phyloP scores from a whole-genome alignment of 768 basidiomycete species.

The Macrolepiota fuliginosa region DNA sequence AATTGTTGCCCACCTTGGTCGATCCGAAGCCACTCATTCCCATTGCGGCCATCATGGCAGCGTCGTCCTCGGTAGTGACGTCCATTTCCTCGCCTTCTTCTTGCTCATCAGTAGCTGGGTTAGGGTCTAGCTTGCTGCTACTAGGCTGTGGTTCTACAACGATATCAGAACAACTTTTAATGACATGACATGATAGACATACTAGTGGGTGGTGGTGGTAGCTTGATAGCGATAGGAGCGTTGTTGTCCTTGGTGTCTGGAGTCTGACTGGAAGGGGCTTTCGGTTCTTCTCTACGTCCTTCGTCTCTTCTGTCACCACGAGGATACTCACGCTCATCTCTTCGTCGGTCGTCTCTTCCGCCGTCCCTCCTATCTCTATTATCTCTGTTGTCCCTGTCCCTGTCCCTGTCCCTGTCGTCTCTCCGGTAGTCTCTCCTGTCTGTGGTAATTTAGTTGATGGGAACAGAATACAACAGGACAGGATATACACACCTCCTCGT shows the following conservation, averaged over 20 bases:
- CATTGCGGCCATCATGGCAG: slow-evolving; percentile 88
- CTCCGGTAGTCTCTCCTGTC: slow-evolving; percentile 9
- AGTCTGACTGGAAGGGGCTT: slow-evolving; percentile 34
- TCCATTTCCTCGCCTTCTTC: slow-evolving; percentile 53
- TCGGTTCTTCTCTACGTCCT: slow-evolving; percentile 28
- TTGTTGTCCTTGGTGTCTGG: slow-evolving; percentile 32
- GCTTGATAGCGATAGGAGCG: slow-evolving; percentile 18
- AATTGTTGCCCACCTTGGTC: slow-evolving; percentile 64
- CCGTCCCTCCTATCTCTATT: slow-evolving; percentile 32
- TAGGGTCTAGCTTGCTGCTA: slow-evolving; percentile 36
- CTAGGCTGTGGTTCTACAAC: neutral
- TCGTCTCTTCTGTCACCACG: slow-evolving; percentile 31
- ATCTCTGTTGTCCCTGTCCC: slow-evolving; percentile 33
- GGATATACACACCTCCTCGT: neutral
- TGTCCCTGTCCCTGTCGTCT: slow-evolving; percentile 17
- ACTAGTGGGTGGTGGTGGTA: neutral
- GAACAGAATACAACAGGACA: neutral
- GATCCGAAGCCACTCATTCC: slow-evolving; percentile 84
- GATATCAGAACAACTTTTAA: neutral
- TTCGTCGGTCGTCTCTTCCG: slow-evolving; percentile 37
- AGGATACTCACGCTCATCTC: slow-evolving; percentile 24
- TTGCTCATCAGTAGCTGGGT: slow-evolving; percentile 32
- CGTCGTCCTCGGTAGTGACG: slow-evolving; percentile 62
- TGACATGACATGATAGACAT: neutral
- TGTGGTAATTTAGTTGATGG: neutral